Conservation (phyloP, 495 filamentous ascomycete genomes). For the Bacidia rubella region DNA sequence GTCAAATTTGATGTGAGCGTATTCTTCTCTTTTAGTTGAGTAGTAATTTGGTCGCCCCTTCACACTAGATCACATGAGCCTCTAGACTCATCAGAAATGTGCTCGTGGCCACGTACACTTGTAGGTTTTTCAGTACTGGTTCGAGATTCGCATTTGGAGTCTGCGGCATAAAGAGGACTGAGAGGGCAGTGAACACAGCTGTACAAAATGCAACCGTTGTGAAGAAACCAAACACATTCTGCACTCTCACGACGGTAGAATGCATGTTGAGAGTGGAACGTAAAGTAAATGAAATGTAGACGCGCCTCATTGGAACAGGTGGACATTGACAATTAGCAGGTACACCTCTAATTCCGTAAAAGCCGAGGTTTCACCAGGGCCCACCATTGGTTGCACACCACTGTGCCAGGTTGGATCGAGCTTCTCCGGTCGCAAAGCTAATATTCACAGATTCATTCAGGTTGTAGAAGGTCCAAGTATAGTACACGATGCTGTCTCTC, state of each 20-base stretch:
- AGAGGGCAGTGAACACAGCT: constrained; percentile 62
- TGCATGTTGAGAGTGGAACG: constrained; percentile 49
- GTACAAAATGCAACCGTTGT: constrained; percentile 82
- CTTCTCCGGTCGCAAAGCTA: no score
- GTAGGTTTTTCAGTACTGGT: constrained; percentile 51
- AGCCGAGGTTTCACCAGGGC: no score
- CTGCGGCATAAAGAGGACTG: constrained; percentile 60
- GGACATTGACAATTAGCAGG: no score
- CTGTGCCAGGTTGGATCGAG: no score
- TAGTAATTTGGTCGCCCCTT: constrained; percentile 90
- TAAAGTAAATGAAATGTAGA: background rate
- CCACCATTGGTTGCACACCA: no score
- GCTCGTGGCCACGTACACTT: constrained; percentile 53
- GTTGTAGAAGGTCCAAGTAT: no score
- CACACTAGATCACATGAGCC: constrained; percentile 37
- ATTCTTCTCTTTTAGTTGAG: constrained; percentile 81
- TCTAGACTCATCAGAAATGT: background rate
- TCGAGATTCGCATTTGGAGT: constrained; percentile 49
- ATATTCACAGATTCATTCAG: no score
- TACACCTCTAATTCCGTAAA: no score
- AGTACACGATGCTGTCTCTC: no score
- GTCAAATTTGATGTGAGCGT: constrained; percentile 85
- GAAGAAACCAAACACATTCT: constrained; percentile 96
- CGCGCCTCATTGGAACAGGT: background rate
- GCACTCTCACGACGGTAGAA: constrained; percentile 64